A percentile compares a stretch with the other conserved stretches of the same genome.
phyloP scores from a whole-genome alignment of 1,139 yeast genomes.

The Maudiozyma humilis region DNA sequence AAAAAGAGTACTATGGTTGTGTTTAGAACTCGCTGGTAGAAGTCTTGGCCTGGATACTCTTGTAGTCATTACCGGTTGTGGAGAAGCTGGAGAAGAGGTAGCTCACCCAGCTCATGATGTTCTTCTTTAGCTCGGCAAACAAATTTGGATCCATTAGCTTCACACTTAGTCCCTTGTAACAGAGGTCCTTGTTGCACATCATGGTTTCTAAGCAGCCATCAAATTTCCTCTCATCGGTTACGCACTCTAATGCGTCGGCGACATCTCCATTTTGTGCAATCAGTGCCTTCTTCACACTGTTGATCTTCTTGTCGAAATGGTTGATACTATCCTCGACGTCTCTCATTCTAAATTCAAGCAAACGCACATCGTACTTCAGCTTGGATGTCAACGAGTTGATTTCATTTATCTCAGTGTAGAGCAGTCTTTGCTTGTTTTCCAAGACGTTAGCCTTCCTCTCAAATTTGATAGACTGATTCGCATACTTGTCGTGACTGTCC shows the following conservation, averaged over 20 bases:
- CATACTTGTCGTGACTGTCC: conserved; percentile 25
- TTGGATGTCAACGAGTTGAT: conserved; percentile 68
- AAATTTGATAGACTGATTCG: conserved; percentile 31
- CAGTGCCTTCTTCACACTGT: conserved; percentile 30
- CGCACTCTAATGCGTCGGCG: conserved; percentile 11
- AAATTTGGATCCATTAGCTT: conserved; percentile 13
- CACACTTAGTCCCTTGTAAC: conserved; percentile 17
- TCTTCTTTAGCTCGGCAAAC: conserved; percentile 12
- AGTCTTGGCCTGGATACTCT: conserved; percentile 1
- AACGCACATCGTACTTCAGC: conserved; percentile 69
- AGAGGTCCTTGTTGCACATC: conserved; percentile 11
- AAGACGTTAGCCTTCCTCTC: conserved; percentile 32
- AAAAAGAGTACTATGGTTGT: too few relatives aligned
- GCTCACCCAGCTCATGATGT: conserved; percentile 15
- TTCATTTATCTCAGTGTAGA: conserved; percentile 49
- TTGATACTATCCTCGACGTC: conserved; percentile 75
- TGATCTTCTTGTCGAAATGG: conserved; percentile 39
- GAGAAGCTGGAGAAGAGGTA: conserved; percentile 14
- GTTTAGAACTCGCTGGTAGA: neutral
- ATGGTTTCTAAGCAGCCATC: conserved; percentile 15
- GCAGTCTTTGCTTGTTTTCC: conserved; percentile 30
- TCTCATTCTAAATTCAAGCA: conserved; percentile 61
- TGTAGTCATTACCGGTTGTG: neutral
- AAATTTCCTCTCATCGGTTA: conserved; percentile 17
- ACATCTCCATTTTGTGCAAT: conserved; percentile 15